Evolutionary conservation across 345 rosid genomes (phyloP), one percentile per base, ranked within the genome.

Genomic region (Arabidopsis suecica): DNA sequence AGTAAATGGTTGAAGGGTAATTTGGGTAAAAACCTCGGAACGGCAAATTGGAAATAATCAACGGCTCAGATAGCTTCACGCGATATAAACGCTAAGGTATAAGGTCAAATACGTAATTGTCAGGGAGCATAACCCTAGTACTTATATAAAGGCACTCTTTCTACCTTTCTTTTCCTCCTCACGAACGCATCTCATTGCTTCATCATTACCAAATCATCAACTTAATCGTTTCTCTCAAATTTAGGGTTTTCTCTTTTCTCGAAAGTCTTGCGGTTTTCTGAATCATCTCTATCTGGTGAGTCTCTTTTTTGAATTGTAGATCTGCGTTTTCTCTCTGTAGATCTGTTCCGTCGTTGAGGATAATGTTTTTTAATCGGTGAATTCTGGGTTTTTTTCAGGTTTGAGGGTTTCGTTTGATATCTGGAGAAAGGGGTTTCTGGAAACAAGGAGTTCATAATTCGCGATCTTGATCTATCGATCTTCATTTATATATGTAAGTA

Each of bases 201-300:
- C 81, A 72, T 78, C 60, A 78, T 78, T 78, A 78, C 78, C 81
- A 78, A 78, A 78, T 72, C 69, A 64, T 70, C 40, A 9, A 18
- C 3, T 42, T 3, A 68, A 68, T 18, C 14, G 47, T 42, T 10
- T 33, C 68, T 59, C 69, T 72, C 77, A 58, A 59, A 72, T 49
- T 66, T 72, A 66, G 69, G 81, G 78, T 60, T 71, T 32, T 10
- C 18, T 6, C 6, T 55, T 41, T 47, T 34, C 23, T 0, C 69
- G 42, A 38, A 72, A 72, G 2, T 54, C 34, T 69, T 54, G 23
- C 75, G 12, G 45, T 45, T 64, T 51, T 32, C 42, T 53, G 54
- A 38, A 64, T 64, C 72, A 56, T 70, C 71, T 48, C 5, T 5
- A 60, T 72, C 78, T 66, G 70, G 81, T 78, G 53, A 72, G 78